phyloP scores from a whole-genome alignment of 441 rosid species.

The Gossypium armourianum region DNA sequence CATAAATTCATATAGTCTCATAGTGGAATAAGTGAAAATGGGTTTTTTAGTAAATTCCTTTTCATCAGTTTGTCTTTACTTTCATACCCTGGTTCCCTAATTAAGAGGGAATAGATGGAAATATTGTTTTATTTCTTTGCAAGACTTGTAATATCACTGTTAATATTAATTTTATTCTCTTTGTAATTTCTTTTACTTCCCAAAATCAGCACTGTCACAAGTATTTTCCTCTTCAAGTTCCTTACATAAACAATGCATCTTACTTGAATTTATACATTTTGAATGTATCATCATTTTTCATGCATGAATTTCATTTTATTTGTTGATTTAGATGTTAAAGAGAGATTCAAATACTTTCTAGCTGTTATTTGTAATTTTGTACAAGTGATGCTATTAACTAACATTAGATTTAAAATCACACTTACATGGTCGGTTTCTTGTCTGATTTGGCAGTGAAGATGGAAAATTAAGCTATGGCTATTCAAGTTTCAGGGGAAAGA shows the following conservation, averaged over 20 bases:
- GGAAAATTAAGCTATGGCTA: conserved; percentile 85
- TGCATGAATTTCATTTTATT: background rate
- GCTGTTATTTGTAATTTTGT: background rate
- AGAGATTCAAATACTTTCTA: background rate
- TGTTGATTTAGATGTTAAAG: background rate
- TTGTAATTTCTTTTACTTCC: background rate
- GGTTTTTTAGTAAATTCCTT: background rate
- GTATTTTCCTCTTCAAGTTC: background rate
- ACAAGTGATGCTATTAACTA: background rate
- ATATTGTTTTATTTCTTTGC: background rate
- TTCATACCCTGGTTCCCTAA: background rate
- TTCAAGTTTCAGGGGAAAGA: conserved; percentile 90
- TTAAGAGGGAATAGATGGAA: background rate
- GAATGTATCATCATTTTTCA: background rate
- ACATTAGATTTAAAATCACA: background rate
- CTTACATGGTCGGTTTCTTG: conserved; percentile 10
- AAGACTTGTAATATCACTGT: background rate
- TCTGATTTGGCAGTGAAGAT: conserved; percentile 52
- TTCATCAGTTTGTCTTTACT: background rate
- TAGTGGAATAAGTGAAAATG: background rate
- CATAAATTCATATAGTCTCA: background rate
- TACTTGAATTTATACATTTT: background rate
- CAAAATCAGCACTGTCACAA: background rate
- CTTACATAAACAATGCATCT: background rate
- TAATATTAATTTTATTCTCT: background rate